Percentiles rank a stretch among this genome's conserved stretches.
Conservation (phyloP, 2,329 filamentous ascomycete genomes). For the Helotiales sp. region DNA sequence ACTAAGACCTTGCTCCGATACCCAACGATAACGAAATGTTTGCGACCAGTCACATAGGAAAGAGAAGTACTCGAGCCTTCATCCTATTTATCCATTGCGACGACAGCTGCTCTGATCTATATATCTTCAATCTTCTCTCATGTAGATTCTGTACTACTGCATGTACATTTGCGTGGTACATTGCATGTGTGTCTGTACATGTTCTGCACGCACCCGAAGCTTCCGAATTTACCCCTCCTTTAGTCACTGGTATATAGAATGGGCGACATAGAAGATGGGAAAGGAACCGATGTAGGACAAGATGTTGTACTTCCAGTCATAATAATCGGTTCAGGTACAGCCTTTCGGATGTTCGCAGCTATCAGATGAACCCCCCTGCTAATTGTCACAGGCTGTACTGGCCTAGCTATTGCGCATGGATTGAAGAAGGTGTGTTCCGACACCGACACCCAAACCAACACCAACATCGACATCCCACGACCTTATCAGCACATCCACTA, state of each 20-base stretch:
- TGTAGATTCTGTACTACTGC: neutral
- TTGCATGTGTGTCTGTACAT: neutral
- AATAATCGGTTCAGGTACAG: constrained; percentile 26
- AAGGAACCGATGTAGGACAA: neutral
- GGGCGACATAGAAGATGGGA: constrained; percentile 6
- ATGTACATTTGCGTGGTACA: neutral
- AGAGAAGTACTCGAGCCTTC: neutral
- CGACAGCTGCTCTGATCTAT: too few species aligned
- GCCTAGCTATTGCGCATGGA: constrained; percentile 42
- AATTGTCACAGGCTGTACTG: constrained; percentile 38
- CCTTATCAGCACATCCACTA: neutral
- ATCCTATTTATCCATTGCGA: neutral
- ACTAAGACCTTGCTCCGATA: neutral
- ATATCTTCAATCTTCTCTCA: neutral
- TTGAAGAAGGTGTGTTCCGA: constrained; percentile 37
- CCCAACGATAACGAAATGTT: neutral
- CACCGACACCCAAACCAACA: too few species aligned
- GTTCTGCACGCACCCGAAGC: neutral
- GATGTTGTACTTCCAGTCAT: constrained; percentile 10
- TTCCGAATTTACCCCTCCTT: too few species aligned
- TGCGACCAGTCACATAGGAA: neutral
- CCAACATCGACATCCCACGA: too few species aligned
- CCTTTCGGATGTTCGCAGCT: neutral
- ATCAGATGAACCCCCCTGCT: neutral
- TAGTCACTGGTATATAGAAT: neutral